A percentile compares a stretch with the other conserved stretches of the same genome.
These are phyloP conservation scores for Solanum chacoense DNA, from an alignment of 305 asterid species.

Conservation along the genomic window DNA sequence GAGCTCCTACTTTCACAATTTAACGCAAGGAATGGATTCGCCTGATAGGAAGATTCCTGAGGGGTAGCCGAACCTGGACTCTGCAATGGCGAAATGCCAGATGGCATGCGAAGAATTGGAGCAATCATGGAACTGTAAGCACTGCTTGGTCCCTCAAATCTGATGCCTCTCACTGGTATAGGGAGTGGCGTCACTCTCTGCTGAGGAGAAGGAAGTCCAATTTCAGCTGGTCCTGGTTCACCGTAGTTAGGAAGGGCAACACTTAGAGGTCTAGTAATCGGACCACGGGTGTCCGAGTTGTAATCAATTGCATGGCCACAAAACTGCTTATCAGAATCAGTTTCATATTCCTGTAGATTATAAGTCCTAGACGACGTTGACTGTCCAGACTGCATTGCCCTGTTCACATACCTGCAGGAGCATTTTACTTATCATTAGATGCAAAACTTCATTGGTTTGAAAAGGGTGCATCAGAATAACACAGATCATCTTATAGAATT, in stretches of 20 bases:
- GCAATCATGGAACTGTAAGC: slow-evolving; percentile 32
- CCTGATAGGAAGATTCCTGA: slow-evolving; percentile 27
- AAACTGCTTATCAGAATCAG: slow-evolving; percentile 25
- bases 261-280: slow-evolving; percentile 22
- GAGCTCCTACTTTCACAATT: slow-evolving; percentile 23
- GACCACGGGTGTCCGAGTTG: slow-evolving; percentile 32
- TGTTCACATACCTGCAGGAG: slow-evolving; percentile 57
- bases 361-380: slow-evolving; percentile 33
- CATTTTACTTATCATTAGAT: slow-evolving; percentile 4
- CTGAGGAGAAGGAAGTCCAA: slow-evolving; percentile 26
- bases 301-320: slow-evolving; percentile 21
- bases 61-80: slow-evolving; percentile 34
- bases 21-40: slow-evolving; percentile 16
- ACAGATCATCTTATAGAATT: background rate
- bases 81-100: slow-evolving; percentile 28
- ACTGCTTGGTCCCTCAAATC: slow-evolving; percentile 27
- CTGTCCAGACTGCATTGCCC: slow-evolving; percentile 27
- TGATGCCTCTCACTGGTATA: slow-evolving; percentile 42
- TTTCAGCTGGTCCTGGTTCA: slow-evolving; percentile 35
- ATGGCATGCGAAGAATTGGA: slow-evolving; percentile 24
- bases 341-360: slow-evolving; percentile 31
- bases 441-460: background rate
- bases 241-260: slow-evolving; percentile 11
- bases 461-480: background rate
- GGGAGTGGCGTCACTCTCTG: slow-evolving; percentile 40